These are phyloP conservation scores for Lathyrus oleraceus DNA, from an alignment of 306 rosid genomes.

Conservation along the genomic window DNA sequence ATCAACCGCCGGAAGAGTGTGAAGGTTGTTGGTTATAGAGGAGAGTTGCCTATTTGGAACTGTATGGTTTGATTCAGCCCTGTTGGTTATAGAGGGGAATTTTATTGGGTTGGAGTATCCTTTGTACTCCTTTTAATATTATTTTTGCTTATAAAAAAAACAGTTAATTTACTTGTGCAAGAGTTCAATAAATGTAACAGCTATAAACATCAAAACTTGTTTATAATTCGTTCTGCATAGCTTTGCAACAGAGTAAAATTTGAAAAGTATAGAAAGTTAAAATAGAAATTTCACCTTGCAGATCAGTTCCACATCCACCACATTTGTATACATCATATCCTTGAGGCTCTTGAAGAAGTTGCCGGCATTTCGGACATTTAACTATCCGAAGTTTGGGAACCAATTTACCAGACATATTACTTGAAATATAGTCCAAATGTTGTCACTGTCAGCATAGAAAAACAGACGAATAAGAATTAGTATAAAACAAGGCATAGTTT, in stretches of 20 bases:
- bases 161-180: background rate
- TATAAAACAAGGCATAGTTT: background rate
- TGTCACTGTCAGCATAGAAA: slow-evolving; percentile 36
- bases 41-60: too few species aligned
- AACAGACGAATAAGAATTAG: slow-evolving; percentile 1
- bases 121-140: too few species aligned
- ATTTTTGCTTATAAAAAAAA: too few species aligned
- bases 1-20: too few species aligned
- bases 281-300: slow-evolving; percentile 59
- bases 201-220: background rate
- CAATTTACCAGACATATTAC: slow-evolving; percentile 51
- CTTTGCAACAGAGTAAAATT: background rate
- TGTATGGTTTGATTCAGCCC: too few species aligned
- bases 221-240: background rate
- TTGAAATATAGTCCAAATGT: slow-evolving; percentile 35
- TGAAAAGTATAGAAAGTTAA: background rate
- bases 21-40: too few species aligned
- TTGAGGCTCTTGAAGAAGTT: slow-evolving; percentile 65
- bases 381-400: slow-evolving; percentile 65
- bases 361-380: slow-evolving; percentile 72
- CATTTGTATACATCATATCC: slow-evolving; percentile 65
- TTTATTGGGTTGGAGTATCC: too few species aligned
- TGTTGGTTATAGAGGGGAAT: too few species aligned
- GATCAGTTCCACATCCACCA: slow-evolving; percentile 77
- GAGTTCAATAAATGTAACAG: slow-evolving; percentile 4